phyloP scores from a whole-genome alignment of 176 grass and related monocot genomes.

The Leersia perrieri region DNA sequence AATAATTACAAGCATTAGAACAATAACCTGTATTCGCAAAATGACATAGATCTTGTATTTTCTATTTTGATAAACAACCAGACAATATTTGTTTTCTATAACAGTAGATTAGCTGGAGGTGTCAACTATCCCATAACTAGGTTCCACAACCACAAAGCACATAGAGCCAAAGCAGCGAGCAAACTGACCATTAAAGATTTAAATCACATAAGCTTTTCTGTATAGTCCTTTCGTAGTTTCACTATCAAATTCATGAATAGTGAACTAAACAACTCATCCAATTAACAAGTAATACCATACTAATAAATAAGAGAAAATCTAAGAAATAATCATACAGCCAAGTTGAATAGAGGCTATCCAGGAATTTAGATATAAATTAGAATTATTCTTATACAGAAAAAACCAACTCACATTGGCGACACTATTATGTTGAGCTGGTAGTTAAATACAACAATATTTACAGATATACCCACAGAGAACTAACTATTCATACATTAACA shows the following conservation, averaged over 20 bases:
- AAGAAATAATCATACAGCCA: neutral
- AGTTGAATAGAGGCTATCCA: neutral
- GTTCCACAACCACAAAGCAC: neutral
- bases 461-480: neutral
- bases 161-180: neutral
- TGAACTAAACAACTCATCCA: neutral
- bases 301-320: too few relatives aligned
- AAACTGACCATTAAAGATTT: neutral
- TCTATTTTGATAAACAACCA: neutral
- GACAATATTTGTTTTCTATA: neutral
- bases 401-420: neutral
- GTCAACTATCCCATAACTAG: neutral
- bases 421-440: neutral
- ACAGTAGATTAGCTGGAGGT: neutral
- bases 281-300: conserved; percentile 16
- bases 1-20: neutral
- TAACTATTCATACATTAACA: neutral
- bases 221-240: neutral
- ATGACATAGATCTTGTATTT: neutral
- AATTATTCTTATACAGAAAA: conserved; percentile 8
- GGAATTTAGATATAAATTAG: neutral
- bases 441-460: neutral
- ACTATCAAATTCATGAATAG: neutral
- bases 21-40: neutral
- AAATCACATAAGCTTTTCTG: neutral